phyloP scores from a whole-genome alignment of 2,329 filamentous ascomycete species.

The Trichoderma brevicompactum region DNA sequence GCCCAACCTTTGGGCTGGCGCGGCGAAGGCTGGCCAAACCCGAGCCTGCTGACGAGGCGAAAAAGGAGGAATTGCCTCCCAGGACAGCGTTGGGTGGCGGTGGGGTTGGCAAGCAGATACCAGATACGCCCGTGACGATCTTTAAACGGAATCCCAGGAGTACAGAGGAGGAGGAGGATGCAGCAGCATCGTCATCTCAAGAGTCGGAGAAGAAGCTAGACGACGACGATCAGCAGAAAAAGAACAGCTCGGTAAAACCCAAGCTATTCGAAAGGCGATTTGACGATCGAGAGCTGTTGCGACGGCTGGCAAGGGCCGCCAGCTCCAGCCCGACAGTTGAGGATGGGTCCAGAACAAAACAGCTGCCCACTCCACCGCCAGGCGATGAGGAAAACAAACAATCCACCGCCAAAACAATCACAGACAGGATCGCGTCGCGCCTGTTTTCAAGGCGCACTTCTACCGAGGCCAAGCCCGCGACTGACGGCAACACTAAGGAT shows the following conservation, averaged over 20 bases:
- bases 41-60: conserved; percentile 1
- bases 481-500: conserved; percentile 32
- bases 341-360: conserved; percentile 34
- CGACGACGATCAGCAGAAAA: conserved; percentile 7
- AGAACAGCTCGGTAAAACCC: not conserved
- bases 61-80: conserved; percentile 29
- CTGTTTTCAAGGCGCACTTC: conserved; percentile 31
- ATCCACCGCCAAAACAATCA: conserved; percentile 15
- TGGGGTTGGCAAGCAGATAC: conserved; percentile 41
- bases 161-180: conserved; percentile 1
- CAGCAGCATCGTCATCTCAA: not conserved
- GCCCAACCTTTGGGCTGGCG: conserved; percentile 18
- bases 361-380: conserved; percentile 30
- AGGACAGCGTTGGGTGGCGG: conserved; percentile 37
- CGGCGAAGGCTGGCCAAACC: conserved; percentile 5
- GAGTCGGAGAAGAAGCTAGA: conserved; percentile 12
- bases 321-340: conserved; percentile 50
- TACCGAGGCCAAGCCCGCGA: conserved; percentile 25
- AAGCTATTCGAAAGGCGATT: conserved; percentile 32
- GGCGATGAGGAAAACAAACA: conserved; percentile 23
- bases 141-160: conserved; percentile 39
- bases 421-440: conserved; percentile 30
- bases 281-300: conserved; percentile 56
- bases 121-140: conserved; percentile 49
- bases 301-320: conserved; percentile 53